Evolutionary conservation across 441 rosid species (phyloP).

Genomic region (Corymbia calophylla): DNA sequence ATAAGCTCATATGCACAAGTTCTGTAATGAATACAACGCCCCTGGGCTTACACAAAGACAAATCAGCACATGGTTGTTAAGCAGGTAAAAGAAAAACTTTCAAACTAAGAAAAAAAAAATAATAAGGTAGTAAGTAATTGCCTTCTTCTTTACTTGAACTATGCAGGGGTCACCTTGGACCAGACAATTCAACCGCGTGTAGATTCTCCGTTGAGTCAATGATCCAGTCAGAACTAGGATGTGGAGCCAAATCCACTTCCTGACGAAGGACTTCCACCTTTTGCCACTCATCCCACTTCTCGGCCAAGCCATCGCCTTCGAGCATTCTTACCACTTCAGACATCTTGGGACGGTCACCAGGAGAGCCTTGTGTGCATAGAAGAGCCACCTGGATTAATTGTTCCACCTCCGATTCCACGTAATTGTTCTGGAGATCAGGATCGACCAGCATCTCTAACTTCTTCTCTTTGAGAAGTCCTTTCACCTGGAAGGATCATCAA

Average conservation of each 20-base stretch:
- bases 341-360: constrained; percentile 88
- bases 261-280: constrained; percentile 76
- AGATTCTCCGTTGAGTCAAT: constrained; percentile 63
- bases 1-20: constrained; percentile 41
- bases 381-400: constrained; percentile 81
- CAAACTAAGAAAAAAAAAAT: background rate
- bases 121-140: constrained; percentile 9
- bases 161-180: constrained; percentile 53
- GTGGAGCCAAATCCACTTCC: constrained; percentile 51
- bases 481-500: constrained; percentile 34
- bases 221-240: constrained; percentile 53
- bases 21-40: constrained; percentile 37
- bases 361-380: constrained; percentile 82
- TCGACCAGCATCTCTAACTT: constrained; percentile 78
- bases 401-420: constrained; percentile 75
- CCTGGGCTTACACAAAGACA: constrained; percentile 21
- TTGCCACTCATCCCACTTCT: constrained; percentile 95
- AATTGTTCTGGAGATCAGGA: constrained; percentile 65
- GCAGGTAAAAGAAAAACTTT: background rate
- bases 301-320: constrained; percentile 83
- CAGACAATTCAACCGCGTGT: constrained; percentile 66
- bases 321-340: constrained; percentile 92
- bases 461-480: constrained; percentile 82
- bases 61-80: constrained; percentile 20
- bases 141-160: constrained; percentile 16